A percentile compares a stretch with the other conserved stretches of the same genome.
Conservation (phyloP, 208 protist species). For the Endotrypanum monterogeii region DNA sequence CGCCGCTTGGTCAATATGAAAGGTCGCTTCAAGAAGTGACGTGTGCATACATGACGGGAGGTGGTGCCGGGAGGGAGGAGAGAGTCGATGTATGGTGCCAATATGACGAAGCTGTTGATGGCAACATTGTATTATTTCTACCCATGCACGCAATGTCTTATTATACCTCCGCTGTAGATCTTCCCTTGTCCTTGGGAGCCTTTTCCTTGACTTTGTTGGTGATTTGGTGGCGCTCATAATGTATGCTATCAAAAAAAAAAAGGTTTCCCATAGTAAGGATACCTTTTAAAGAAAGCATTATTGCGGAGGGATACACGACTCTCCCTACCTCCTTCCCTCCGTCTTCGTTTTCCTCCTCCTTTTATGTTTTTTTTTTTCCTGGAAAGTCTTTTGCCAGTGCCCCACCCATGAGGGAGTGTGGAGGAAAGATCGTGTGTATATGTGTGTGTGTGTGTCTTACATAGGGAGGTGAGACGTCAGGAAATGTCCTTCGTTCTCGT, state of each 20-base stretch:
- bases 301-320: neutral
- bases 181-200: neutral
- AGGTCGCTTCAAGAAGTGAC: conserved; percentile 44
- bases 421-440: too few relatives aligned
- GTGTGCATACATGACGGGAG: neutral
- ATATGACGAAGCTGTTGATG: neutral
- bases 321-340: neutral
- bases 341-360: neutral
- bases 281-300: neutral
- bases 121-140: neutral
- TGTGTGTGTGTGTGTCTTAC: too few relatives aligned
- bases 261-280: neutral
- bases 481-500: neutral
- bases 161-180: neutral
- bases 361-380: neutral
- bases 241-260: neutral
- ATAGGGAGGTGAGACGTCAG: neutral
- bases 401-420: too few relatives aligned
- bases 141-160: neutral
- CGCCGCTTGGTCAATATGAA: conserved; percentile 80
- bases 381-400: neutral
- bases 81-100: neutral
- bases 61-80: neutral
- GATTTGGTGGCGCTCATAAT: neutral
- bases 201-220: neutral